Conservation (phyloP, 164 flowering plant species). For the Chimonanthus praecox region DNA sequence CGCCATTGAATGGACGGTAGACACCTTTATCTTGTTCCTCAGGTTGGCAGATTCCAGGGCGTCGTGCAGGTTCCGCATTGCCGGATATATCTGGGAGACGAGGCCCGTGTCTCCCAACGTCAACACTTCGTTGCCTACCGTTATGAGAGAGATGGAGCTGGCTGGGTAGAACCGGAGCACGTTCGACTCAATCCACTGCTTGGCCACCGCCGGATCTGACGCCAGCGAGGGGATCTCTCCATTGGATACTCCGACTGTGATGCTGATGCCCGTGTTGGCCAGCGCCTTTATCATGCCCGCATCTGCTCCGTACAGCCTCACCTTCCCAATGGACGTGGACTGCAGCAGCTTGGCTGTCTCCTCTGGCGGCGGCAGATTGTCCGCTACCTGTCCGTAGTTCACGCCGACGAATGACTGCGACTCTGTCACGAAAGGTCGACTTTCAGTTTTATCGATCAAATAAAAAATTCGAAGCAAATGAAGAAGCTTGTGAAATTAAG, state of each 20-base stretch:
- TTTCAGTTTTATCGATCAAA: background rate
- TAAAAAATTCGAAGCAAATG: background rate
- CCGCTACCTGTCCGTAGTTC: slow-evolving; percentile 84
- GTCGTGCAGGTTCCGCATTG: slow-evolving; percentile 73
- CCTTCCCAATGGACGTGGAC: slow-evolving; percentile 62
- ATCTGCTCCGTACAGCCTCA: slow-evolving; percentile 76
- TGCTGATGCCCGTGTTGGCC: slow-evolving; percentile 70
- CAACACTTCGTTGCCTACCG: slow-evolving; percentile 83
- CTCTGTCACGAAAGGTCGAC: slow-evolving; percentile 23
- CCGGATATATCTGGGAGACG: slow-evolving; percentile 50
- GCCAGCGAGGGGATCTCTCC: slow-evolving; percentile 69
- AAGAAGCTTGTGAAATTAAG: too few species aligned
- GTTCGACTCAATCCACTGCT: slow-evolving; percentile 62
- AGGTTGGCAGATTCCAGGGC: slow-evolving; percentile 49
- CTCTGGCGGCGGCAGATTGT: slow-evolving; percentile 82
- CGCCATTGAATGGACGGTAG: slow-evolving; percentile 93
- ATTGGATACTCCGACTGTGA: slow-evolving; percentile 70
- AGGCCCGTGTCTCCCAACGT: slow-evolving; percentile 42
- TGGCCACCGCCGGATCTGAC: slow-evolving; percentile 60
- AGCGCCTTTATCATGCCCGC: slow-evolving; percentile 70
- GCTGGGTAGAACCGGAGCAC: slow-evolving; percentile 70
- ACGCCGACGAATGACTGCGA: slow-evolving; percentile 73
- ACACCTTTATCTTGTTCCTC: slow-evolving; percentile 74
- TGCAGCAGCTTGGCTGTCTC: slow-evolving; percentile 66
- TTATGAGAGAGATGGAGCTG: slow-evolving; percentile 60